Evolutionary conservation across 371 early-diverging fungal species (phyloP), one percentile per base, ranked within the genome.

Genomic region (Mucor velutinosus): DNA sequence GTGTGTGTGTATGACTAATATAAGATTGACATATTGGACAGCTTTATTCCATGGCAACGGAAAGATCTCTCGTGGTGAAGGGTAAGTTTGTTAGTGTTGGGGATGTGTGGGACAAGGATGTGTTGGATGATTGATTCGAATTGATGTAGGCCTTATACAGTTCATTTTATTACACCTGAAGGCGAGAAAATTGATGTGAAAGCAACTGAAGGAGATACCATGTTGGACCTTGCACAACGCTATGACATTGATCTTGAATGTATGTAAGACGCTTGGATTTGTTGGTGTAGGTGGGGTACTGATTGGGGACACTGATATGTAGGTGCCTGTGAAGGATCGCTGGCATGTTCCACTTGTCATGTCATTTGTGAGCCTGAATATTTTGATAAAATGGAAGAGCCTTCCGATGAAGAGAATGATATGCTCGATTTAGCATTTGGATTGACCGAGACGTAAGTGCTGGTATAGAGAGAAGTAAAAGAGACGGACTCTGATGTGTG

Each of bases 351-450:
- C 11, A 97, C 97, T 2, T 97, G 99, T 80, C 99, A 99, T 77
- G 95, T 99, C 58, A 92, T 99, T 60, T 79, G 96, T 63, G 96
- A 96, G 4, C 92, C 89, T 19, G 83, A 90, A 35, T 86, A 93
- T 66, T 99, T 91, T 79, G 89, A 95, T 56, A 90, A 87, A 70
- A 83, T 99, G 66, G 92, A 91, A 60, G 97, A 97, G 71, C 97
- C 99, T 7, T 87, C 93, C 2, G 99, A 99, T 71, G 98, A 99
- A 78, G 99, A 99, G 71, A 97, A 98, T 74, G 99, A 99, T 82
- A 96, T 99, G 95, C 80, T 99, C 60, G 99, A 99, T 82, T 78
- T 97, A 74, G 99, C 99, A 8, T 99, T 97, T 87, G 98, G 96
- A 11, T 85, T 97, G 66, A 96, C 97, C 27, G 95, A 96, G 61